phyloP scores from a whole-genome alignment of 129 eudicot genomes.

The Flaveria ramosissima region DNA sequence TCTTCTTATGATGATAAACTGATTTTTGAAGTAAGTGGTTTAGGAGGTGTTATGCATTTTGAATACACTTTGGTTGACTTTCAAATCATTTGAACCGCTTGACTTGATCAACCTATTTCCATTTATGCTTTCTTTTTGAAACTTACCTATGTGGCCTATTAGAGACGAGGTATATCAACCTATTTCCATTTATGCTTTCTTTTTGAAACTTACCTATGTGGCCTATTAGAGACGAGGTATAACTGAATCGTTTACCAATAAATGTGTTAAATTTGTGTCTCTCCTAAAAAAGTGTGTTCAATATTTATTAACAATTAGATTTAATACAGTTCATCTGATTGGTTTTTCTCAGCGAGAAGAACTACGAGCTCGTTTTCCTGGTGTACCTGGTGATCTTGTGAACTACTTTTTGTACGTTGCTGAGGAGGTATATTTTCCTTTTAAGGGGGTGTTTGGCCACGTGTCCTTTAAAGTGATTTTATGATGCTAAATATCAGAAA shows the following conservation, averaged over 20 bases:
- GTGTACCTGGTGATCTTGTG: constrained; percentile 98
- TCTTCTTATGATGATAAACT: neutral
- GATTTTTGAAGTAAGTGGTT: neutral
- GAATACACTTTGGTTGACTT: constrained; percentile 3
- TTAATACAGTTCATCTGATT: constrained; percentile 11
- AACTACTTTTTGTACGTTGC: constrained; percentile 97
- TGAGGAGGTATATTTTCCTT: constrained; percentile 70
- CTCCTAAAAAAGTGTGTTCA: neutral
- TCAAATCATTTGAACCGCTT: neutral
- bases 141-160: neutral
- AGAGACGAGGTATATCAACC: no score
- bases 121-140: neutral
- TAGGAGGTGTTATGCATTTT: neutral
- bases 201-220: no score
- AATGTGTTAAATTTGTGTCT: neutral
- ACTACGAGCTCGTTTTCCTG: constrained; percentile 98
- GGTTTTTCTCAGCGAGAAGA: constrained; percentile 76
- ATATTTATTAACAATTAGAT: neutral
- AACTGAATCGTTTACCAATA: neutral
- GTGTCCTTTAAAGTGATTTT: constrained; percentile 8
- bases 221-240: no score
- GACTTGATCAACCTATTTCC: neutral
- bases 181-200: no score
- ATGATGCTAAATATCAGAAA: neutral
- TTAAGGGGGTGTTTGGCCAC: neutral